Base-by-base conservation (phyloP, 2,329 filamentous ascomycete species). In the Ascochyta koolunga region DNA sequence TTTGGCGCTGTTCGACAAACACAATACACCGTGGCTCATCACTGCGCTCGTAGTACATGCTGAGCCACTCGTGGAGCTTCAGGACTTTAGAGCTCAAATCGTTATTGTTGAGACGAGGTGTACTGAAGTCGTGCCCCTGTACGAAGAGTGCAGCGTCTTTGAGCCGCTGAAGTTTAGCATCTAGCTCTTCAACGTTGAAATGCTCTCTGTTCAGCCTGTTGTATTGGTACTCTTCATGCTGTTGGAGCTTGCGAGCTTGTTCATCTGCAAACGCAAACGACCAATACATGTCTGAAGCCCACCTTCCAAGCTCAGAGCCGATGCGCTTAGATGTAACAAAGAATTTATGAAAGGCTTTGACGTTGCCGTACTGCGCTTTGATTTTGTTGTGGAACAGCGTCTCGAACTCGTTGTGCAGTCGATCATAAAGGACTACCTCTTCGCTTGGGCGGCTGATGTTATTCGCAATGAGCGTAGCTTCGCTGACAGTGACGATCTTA, bases 221-320 rank as follows among this genome's bases (percentile, higher is more conserved):
- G 52, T 64, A 70, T 13, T 59, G 71, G 6, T 74, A 72, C 55
- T 82, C 81, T 1, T 82, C 80, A 53, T 81, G 78, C 50, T 83
- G 80, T 42, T 89, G 82, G 2, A 91, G 77, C 58, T 85, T 89
- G 3, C 79, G 77, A 0, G 84, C 75, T 53, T 88, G 83, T 3
- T 85, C 79, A 5, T 90, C 84, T 0, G 82, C 81, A 19, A 96
- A 79, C 11, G 85, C 83, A 27, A 91, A 82, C 48, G 83, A 80
- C 92, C 92, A 96, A 52, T 91, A 87, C 44, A 86, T 81, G 68
- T 99, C 92, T 0, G 91, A 86, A 62, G 89, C 90, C 93, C 95
- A 98, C 2, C 82, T 76, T 0, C 95, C 95, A 4, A 98, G 80
- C 36, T 89, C 82, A 2, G 84, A 82, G 1, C 84, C 85, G 2